Evolutionary conservation across 192 early-diverging fungal species (phyloP).

Genomic region (Obelidium mucronatum): DNA sequence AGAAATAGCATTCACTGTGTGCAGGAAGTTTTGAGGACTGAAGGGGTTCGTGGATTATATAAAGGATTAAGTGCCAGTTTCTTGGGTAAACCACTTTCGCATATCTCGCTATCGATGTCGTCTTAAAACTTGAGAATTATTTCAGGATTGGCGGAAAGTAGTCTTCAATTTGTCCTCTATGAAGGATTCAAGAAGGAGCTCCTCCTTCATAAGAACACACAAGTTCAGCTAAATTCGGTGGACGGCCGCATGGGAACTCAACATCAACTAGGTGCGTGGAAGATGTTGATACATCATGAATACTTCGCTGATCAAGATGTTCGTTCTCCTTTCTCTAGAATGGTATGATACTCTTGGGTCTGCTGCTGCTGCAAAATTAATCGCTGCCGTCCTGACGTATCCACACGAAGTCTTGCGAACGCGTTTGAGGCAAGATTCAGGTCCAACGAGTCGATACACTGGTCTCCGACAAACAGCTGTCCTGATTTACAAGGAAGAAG

Average conservation of each 20-base stretch:
- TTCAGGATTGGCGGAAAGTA: conserved; percentile 83
- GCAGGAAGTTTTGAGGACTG: conserved; percentile 69
- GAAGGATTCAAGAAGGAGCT: conserved; percentile 83
- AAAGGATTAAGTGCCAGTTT: conserved; percentile 91
- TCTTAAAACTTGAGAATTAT: too few species aligned
- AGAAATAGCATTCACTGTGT: conserved; percentile 83
- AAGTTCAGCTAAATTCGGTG: not conserved
- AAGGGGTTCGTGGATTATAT: conserved; percentile 87
- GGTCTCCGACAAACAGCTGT: conserved; percentile 66
- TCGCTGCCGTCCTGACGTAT: conserved; percentile 88
- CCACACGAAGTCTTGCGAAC: conserved; percentile 96
- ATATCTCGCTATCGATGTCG: too few species aligned
- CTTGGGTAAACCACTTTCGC: conserved; percentile 63
- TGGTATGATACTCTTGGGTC: conserved; percentile 86
- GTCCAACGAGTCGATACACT: conserved; percentile 68
- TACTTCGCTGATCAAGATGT: not conserved
- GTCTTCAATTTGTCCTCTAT: conserved; percentile 96
- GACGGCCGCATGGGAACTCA: not conserved
- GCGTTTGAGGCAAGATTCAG: conserved; percentile 83
- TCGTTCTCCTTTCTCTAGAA: conserved; percentile 37
- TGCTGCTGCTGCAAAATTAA: conserved; percentile 85
- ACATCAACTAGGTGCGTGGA: too few species aligned
- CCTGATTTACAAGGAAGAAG: conserved; percentile 78
- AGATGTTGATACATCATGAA: too few species aligned
- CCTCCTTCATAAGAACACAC: not conserved